Base-by-base conservation (phyloP, 2,329 filamentous ascomycete genomes). In the Esteya vermicola region DNA sequence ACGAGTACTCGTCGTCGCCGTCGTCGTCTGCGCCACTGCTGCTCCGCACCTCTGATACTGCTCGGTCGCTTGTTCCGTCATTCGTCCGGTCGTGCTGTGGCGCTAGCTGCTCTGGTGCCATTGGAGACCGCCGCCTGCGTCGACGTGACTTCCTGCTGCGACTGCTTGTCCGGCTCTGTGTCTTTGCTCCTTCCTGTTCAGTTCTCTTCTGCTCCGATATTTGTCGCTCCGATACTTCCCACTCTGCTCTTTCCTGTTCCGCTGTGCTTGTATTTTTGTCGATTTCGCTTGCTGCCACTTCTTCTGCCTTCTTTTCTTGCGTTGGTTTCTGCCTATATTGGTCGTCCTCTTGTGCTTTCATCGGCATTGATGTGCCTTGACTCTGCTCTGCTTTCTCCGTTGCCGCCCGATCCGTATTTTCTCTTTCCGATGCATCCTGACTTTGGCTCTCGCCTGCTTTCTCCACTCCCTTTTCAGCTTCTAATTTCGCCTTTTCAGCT, bases 1-100 rank as follows among this genome's bases (percentile, higher is more conserved):
- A 44, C 3, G 38, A 25, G 27, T 41, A 36, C 16, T 42, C 36
- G 28, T 36, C 42, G 26, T 31, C 32, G 26, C 14, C 18, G 25
- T 37, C 35, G 35, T 26, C 35, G 18, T 37, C 35, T 6, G n/a
- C 30, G 9, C 14, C 35, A 22, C 38, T 30, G 28, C 8, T 22
- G 20, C 32, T 34, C n/a, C 18, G 14, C 28, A 16, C 9, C 32
- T 34, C 19, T 23, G 20, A 4, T 22, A 13, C 13, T 21, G 22
- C 12, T 16, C 16, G 30, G 6, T 13, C 12, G 19, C 6, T 9
- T 8, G 16, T 13, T 16, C 16, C n/a, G 12, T 13, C 12, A 32
- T 6, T 9, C 14, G 16, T 13, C 30, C 16, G 30, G 12, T 13
- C 5, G 6, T 3, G 7, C 20, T 22, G 19, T 10, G 7, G 13